Percentiles rank a stretch among this genome's conserved stretches.
These are phyloP conservation scores for Vicia faba DNA, from an alignment of 306 rosid species.

Conservation along the genomic window DNA sequence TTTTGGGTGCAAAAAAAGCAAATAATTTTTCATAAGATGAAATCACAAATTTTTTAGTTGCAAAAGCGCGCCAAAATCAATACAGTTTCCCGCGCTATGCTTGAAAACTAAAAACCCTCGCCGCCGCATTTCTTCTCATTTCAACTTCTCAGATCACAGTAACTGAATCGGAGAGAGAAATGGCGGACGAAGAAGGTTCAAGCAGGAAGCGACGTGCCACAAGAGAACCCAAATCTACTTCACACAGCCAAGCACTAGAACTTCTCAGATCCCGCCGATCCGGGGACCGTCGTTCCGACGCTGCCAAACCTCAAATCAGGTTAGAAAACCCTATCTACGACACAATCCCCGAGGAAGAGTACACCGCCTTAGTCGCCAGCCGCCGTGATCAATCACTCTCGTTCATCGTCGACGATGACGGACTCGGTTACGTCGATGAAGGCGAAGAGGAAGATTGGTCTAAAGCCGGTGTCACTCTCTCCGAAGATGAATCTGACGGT, in stretches of 20 bases:
- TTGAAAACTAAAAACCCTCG: neutral
- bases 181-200: slow-evolving; percentile 61
- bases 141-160: neutral
- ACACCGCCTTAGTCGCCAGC: slow-evolving; percentile 77
- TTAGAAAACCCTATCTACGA: slow-evolving; percentile 79
- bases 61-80: slow-evolving; percentile 9
- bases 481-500: slow-evolving; percentile 75
- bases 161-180: neutral
- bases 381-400: slow-evolving; percentile 70
- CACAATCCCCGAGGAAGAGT: slow-evolving; percentile 74
- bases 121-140: neutral
- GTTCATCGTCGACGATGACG: slow-evolving; percentile 85
- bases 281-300: slow-evolving; percentile 70
- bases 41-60: neutral
- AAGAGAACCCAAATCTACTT: slow-evolving; percentile 57
- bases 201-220: slow-evolving; percentile 56
- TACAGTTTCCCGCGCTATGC: neutral
- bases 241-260: slow-evolving; percentile 67
- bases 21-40: too few species aligned
- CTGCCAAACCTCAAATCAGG: slow-evolving; percentile 62
- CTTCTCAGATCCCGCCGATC: slow-evolving; percentile 66
- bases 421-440: slow-evolving; percentile 81
- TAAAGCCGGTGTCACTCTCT: slow-evolving; percentile 50
- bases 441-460: slow-evolving; percentile 99
- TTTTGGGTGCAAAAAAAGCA: too few species aligned